A percentile compares a stretch with the other conserved stretches of the same genome.
phyloP scores from a whole-genome alignment of 2,329 filamentous ascomycete genomes.

The Chrysosporium keratinophilum region DNA sequence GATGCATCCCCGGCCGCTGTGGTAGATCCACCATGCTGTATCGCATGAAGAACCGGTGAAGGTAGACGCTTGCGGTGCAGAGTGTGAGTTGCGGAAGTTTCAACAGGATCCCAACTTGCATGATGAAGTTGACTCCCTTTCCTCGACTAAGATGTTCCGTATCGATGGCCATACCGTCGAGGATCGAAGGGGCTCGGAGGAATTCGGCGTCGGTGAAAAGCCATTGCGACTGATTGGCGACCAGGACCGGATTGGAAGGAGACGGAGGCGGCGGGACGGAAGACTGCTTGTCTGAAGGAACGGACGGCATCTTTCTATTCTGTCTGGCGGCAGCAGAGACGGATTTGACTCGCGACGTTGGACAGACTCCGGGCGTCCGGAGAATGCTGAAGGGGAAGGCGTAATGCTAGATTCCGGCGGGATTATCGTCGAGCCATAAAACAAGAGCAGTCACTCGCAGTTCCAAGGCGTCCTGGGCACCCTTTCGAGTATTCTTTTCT shows the following conservation, averaged over 20 bases:
- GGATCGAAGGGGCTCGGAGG: conserved; percentile 67
- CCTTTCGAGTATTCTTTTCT: neutral
- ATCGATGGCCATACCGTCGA: conserved; percentile 65
- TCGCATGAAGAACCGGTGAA: conserved; percentile 93
- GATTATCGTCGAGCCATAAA: neutral
- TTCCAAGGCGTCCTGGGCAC: neutral
- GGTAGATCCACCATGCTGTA: conserved; percentile 67
- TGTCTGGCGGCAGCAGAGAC: neutral
- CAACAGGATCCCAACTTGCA: conserved; percentile 83
- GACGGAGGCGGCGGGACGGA: conserved; percentile 26
- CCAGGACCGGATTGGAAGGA: conserved; percentile 41
- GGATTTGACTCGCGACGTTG: neutral
- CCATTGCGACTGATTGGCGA: conserved; percentile 63
- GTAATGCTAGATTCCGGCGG: no score
- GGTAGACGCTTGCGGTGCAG: conserved; percentile 84
- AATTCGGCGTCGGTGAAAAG: conserved; percentile 78
- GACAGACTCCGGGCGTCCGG: neutral
- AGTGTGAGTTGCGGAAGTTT: conserved; percentile 87
- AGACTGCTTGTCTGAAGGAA: conserved; percentile 23
- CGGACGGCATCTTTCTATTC: conserved; percentile 15
- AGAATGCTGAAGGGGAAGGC: neutral
- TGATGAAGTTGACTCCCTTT: conserved; percentile 94
- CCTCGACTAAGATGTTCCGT: conserved; percentile 72
- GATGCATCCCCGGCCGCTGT: conserved; percentile 62
- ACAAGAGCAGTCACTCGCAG: neutral